Evolutionary conservation across 805 yeast genomes (phyloP), one percentile per base, ranked within the genome.

Genomic region (Wickerhamomyces canadensis): DNA sequence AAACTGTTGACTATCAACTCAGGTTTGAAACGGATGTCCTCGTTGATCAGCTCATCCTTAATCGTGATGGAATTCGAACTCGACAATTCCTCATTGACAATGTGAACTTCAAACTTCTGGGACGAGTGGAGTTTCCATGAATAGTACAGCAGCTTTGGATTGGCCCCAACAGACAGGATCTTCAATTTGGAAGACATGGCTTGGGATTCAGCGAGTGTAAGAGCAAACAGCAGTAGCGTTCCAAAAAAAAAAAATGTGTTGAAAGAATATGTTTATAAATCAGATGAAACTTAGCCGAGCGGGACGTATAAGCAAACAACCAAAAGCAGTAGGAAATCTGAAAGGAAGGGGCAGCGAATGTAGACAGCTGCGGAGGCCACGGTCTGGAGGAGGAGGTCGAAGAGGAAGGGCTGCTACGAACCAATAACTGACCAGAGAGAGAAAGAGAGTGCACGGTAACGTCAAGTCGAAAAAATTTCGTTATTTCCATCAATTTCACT

Each of bases 81-180:
- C 5, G 36, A 26, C 1, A 41, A 23, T 22, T 50, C 49, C 5
- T 63, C 52, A 43, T 64, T 62, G 24, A 76, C 67, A 15, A 69
- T 44, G 12, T 78, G 52, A n/a, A 67, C 37, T 30, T 62, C 58
- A 36, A 68, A 66, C 25, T 52, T 52, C 47, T 61, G 61, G 1
- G 81, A 68, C 34, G 65, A 62, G 35, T 65, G 70, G 26, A 78
- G 52, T 35, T 79, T 64, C 80, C 80, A 76, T 14, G 72, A 70
- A 55, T 79, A 79, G 56, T 74, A 78, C 23, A 74, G 65, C 34
- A 78, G 53, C 54, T 76, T 74, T 23, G 84, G 78, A 54, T 72
- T 75, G 9, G 66, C 54, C 22, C 85, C 85, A 44, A 74, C 31
- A 27, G 18, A 14, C 9, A 27, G 29, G 17, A 27, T 27, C 29